Evolutionary conservation across 2,329 filamentous ascomycete species (phyloP), one percentile per base, ranked within the genome.

Genomic region (Epichloe festucae): DNA sequence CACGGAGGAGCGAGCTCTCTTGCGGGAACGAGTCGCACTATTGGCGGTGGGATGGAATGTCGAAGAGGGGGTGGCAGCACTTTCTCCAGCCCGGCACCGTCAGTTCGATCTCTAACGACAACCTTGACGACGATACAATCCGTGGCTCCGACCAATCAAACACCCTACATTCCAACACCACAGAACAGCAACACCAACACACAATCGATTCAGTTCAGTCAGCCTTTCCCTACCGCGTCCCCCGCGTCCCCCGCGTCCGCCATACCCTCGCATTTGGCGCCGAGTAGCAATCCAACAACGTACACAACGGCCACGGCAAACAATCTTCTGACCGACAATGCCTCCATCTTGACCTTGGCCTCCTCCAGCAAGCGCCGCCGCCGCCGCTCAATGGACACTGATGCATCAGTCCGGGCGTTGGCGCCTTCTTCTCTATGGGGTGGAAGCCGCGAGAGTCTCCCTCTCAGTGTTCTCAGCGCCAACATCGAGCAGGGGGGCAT

Each of bases 111-210:
- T 2, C 73, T 94, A 50, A 87, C 87, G 1, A 93, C 87, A 0
- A 93, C 87, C 1, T 73, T 94, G 51, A 93, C 88, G 0, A 94
- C 87, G 0, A 89, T 94, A 53, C 87, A 91, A 61, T 91, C 87
- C 1, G 74, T 81, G 55, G 78, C 80, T 3, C 79, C 81, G 4
- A 80, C 78, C 50, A 74, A 70, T 68, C 50, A 71, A 67, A 47
- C 64, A 51, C 57, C 60, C 56, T 55, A 54, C 21, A 34, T 52
- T 12, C 47, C 62, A 55, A 48, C 61, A 58, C 54, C 64, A 8
- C 56, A 70, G 52, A 39, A n/a, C 35, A 44, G 11, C 15, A 43
- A 27, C 21, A 71, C 65, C 57, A 70, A 67, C 46, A 65, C 70
- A 31, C 72, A 77, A 57, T 71, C 73, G 10, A 76, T 84, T 53